Conservation (phyloP, 306 rosid genomes). For the Cucurbita ficifolia region DNA sequence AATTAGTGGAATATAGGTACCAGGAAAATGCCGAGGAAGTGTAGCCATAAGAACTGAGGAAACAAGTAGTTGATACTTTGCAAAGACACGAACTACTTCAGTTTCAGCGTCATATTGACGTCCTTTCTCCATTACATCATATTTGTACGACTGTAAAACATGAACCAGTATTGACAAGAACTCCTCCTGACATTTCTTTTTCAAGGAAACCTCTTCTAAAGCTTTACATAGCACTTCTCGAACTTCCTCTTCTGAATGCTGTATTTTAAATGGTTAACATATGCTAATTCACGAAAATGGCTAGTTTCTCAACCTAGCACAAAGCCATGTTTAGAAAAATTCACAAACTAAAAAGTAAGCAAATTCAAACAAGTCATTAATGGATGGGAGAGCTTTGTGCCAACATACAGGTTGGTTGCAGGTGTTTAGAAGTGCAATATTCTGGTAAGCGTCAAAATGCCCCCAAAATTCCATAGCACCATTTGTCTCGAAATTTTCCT, state of each 20-base stretch:
- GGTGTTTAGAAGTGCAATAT: slow-evolving; percentile 16
- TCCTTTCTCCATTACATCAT: slow-evolving; percentile 31
- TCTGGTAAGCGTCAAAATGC: slow-evolving; percentile 45
- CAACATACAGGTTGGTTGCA: slow-evolving; percentile 30
- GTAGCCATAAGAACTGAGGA: slow-evolving; percentile 77
- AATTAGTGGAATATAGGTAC: slow-evolving; percentile 15
- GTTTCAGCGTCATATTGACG: slow-evolving; percentile 29
- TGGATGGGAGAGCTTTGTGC: background rate
- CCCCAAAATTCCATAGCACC: slow-evolving; percentile 75
- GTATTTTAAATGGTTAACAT: background rate
- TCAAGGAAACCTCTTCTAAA: slow-evolving; percentile 64
- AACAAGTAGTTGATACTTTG: slow-evolving; percentile 55
- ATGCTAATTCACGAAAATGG: background rate
- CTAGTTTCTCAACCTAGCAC: background rate
- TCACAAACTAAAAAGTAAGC: background rate
- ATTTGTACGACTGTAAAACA: slow-evolving; percentile 54
- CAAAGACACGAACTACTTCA: slow-evolving; percentile 36
- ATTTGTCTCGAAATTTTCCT: slow-evolving; percentile 60
- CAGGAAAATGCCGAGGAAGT: slow-evolving; percentile 76
- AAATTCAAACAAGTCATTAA: background rate
- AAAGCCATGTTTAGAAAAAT: background rate
- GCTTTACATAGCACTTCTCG: slow-evolving; percentile 48
- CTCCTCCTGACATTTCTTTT: slow-evolving; percentile 75
- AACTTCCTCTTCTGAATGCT: slow-evolving; percentile 50
- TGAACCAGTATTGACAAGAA: slow-evolving; percentile 51